These are phyloP conservation scores for Globisporangium canariense DNA, from an alignment of 352 stramenopile species.

Conservation along the genomic window DNA sequence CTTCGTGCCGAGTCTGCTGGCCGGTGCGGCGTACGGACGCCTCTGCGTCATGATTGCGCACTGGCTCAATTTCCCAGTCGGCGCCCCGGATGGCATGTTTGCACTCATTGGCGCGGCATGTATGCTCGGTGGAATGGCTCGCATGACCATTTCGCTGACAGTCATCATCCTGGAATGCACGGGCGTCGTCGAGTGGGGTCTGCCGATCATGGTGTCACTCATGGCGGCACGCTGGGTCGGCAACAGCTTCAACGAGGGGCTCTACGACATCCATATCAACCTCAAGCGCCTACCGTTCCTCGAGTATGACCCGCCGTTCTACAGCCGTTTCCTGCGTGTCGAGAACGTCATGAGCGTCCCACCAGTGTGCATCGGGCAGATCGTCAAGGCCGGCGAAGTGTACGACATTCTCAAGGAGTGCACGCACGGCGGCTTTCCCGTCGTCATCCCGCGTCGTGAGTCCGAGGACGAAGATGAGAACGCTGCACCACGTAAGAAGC, in stretches of 20 bases:
- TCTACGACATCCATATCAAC: conserved; percentile 99
- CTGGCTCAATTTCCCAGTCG: conserved; percentile 51
- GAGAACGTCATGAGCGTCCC: conserved; percentile 94
- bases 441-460: conserved; percentile 50
- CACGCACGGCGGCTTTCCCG: conserved; percentile 74
- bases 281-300: conserved; percentile 80
- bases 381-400: conserved; percentile 75
- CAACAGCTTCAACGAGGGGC: conserved; percentile 98
- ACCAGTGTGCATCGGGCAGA: conserved; percentile 67
- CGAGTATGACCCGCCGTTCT: conserved; percentile 69
- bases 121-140: conserved; percentile 95
- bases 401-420: conserved; percentile 70
- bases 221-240: conserved; percentile 95
- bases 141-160: conserved; percentile 98
- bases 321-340: conserved; percentile 65
- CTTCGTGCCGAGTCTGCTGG: conserved; percentile 95
- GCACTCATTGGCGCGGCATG: conserved; percentile 94
- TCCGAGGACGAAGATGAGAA: conserved; percentile 27
- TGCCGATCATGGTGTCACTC: conserved; percentile 93
- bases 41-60: conserved; percentile 68
- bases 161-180: conserved; percentile 98
- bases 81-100: conserved; percentile 86
- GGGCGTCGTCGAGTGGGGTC: conserved; percentile 96
- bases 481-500: conserved; percentile 25
- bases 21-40: conserved; percentile 94